Evolutionary conservation across 2,329 filamentous ascomycete genomes (phyloP).

Genomic region (Ophiocordyceps camponoti-floridani): DNA sequence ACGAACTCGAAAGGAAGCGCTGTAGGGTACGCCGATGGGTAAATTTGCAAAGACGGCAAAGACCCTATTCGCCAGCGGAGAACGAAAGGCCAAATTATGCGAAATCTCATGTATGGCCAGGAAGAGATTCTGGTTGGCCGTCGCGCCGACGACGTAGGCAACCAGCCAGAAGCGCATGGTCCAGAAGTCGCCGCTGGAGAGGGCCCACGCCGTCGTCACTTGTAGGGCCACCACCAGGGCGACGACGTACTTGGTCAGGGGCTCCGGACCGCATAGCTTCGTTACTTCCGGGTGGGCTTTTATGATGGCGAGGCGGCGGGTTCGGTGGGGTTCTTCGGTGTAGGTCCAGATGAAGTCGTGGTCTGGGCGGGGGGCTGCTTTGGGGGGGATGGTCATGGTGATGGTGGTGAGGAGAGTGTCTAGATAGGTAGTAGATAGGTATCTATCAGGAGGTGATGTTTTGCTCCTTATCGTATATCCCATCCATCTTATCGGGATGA

Average conservation of each 20-base stretch:
- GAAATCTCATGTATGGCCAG: constrained; percentile 98
- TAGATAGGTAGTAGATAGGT: constrained; percentile 6
- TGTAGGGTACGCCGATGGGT: constrained; percentile 90
- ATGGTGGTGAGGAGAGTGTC: constrained; percentile 1
- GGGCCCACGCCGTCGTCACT: constrained; percentile 55
- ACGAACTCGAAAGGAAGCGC: constrained; percentile 75
- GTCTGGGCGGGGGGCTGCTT: constrained; percentile 9
- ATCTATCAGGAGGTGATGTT: neutral
- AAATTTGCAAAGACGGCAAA: constrained; percentile 89
- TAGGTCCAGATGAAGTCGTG: constrained; percentile 91
- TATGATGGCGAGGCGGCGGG: constrained; percentile 81
- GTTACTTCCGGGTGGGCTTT: constrained; percentile 96
- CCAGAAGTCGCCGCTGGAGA: constrained; percentile 61
- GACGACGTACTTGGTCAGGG: constrained; percentile 88
- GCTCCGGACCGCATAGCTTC: constrained; percentile 91
- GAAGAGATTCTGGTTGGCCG: constrained; percentile 96
- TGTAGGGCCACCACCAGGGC: constrained; percentile 69
- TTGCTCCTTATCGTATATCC: too few relatives aligned
- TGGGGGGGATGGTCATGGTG: too few relatives aligned
- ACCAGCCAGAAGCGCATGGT: constrained; percentile 74
- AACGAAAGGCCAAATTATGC: constrained; percentile 88
- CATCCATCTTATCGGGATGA: neutral
- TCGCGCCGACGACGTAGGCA: constrained; percentile 83
- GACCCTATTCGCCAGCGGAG: constrained; percentile 59
- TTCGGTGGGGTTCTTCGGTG: constrained; percentile 91